Percentiles rank a stretch among this genome's conserved stretches.
These are phyloP conservation scores for Colletotrichum sp. DNA, from an alignment of 2,329 filamentous ascomycete genomes.

Conservation along the genomic window DNA sequence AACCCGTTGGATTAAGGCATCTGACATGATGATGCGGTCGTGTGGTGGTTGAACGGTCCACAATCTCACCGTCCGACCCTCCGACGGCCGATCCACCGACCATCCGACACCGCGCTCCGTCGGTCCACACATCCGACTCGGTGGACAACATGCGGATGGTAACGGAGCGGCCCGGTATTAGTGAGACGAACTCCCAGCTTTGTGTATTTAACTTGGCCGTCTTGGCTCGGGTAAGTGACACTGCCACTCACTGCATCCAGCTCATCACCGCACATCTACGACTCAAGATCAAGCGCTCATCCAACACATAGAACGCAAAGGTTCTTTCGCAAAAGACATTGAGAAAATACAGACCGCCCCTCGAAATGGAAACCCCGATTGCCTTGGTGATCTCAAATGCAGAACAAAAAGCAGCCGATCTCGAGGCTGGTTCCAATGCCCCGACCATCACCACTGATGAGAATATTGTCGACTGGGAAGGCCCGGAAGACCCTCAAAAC, in stretches of 20 bases:
- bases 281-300: too few relatives aligned
- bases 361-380: not conserved
- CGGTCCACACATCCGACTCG: not conserved
- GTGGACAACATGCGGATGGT: not conserved
- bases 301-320: too few relatives aligned
- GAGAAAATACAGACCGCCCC: too few relatives aligned
- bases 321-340: too few relatives aligned
- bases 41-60: not conserved
- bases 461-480: constrained; percentile 61
- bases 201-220: not conserved
- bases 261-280: not conserved
- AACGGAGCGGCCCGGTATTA: not conserved
- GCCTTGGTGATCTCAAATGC: not conserved
- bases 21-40: not conserved
- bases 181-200: too few relatives aligned
- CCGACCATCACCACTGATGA: not conserved
- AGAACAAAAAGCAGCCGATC: not conserved
- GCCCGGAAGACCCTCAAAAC: constrained; percentile 60
- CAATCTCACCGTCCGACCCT: not conserved
- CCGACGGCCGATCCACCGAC: not conserved
- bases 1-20: not conserved
- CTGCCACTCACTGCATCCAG: not conserved
- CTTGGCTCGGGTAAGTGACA: not conserved
- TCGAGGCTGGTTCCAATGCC: not conserved
- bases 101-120: not conserved